Conservation (phyloP, 371 early-diverging fungal species). For the Globomyces sp. region DNA sequence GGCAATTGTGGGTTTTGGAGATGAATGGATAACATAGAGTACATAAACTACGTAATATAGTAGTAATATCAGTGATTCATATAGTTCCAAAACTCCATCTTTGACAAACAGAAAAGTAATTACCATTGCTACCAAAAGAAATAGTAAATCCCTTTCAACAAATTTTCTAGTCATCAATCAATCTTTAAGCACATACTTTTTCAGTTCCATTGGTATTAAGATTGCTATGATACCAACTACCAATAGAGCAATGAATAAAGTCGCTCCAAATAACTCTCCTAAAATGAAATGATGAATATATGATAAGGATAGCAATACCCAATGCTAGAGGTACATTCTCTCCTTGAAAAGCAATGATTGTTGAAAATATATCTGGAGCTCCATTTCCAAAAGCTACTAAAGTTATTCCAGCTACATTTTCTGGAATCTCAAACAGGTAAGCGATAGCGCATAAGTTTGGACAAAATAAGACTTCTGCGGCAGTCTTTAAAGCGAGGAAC, state of each 20-base stretch:
- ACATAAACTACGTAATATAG: slow-evolving; percentile 1
- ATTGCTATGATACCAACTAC: neutral
- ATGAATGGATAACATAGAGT: neutral
- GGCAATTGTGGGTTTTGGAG: neutral
- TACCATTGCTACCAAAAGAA: neutral
- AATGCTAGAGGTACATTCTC: slow-evolving; percentile 1
- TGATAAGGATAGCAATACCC: too few relatives aligned
- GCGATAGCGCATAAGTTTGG: slow-evolving; percentile 2
- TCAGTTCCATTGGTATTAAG: neutral
- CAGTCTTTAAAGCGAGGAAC: neutral
- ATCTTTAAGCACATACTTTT: too few relatives aligned
- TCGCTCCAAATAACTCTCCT: slow-evolving; percentile 2
- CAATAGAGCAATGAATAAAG: neutral
- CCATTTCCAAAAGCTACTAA: slow-evolving; percentile 10
- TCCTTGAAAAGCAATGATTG: neutral
- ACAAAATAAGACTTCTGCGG: slow-evolving; percentile 2
- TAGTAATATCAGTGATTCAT: neutral
- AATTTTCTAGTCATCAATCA: neutral
- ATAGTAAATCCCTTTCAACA: neutral
- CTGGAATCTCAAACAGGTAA: neutral
- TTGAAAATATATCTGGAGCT: slow-evolving; percentile 5
- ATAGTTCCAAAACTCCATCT: neutral
- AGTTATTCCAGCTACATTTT: neutral
- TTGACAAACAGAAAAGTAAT: neutral
- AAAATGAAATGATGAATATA: too few relatives aligned